Base-by-base conservation (phyloP, 176 grass and related monocot species). In the Triticum monococcum region DNA sequence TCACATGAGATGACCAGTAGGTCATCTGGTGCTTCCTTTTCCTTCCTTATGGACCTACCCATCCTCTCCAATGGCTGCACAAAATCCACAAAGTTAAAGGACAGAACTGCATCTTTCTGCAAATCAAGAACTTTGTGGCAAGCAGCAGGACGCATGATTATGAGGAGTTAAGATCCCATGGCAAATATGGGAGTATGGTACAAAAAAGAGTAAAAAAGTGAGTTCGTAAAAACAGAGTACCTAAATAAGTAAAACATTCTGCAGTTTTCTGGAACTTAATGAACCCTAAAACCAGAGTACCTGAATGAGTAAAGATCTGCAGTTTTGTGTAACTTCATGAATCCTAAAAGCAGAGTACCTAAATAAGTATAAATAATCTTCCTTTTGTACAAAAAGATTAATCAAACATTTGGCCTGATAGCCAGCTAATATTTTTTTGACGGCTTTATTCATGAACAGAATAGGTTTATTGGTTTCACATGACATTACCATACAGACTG, bases 1-100 rank as follows among this genome's bases (percentile, higher is more conserved):
- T 95, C 93, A 25, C 89, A 98, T 83, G 95, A 93, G 64, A 95
- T 85, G 38, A 95, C 76, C 68, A 98, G 89, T 83, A 98, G 87
- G 59, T 98, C 89, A 85, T 90, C 89, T 38, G 80, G 85, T 63
- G 90, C 69, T 82, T 90, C 80, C 8, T 54, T 77, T 80, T 88
- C 83, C 81, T 95, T 95, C 79, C 76, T 87, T 68, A 87, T 78
- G 62, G 91, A 95, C 89, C 93, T 93, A 28, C 89, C 93, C 16
- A 98, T 85, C 81, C 81, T 98, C 78, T 95, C 89, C 22, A 95
- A 83, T 92, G 91, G 91, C 95, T 98, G 68, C 45, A 57, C 16
- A 79, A 16, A 81, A 88, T 83, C 16, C 24, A 68, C 48, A 67
- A 14, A 62, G 54, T 59, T 28, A 64, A 26, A 28, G 72, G 59